Base-by-base conservation (phyloP, 805 yeast species). In the Metschnikowia shivogae region DNA sequence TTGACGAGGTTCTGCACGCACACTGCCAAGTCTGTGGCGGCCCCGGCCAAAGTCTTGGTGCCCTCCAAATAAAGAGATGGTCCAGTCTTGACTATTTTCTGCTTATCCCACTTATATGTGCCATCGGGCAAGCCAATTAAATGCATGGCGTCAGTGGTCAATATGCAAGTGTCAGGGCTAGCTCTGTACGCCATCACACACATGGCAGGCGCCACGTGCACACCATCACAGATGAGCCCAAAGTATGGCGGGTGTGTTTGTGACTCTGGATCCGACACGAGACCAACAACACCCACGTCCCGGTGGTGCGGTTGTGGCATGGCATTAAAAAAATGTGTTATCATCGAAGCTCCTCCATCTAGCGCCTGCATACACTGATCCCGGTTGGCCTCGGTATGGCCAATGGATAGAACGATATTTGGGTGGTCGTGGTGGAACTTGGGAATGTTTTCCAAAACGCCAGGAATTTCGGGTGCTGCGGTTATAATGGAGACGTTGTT, bases 291-390 rank as follows among this genome's bases (percentile, higher is more conserved):
- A 11, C 84, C 82, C 9, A 76, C 77, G 42, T 78, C 77, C 53
- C 84, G 64, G 55, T 78, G 83, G 54, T 77, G 82, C 6, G 80
- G 80, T 63, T 62, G 74, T 3, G 81, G 80, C 84, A 79, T 79
- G 52, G 84, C 84, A 53, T 79, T 79, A 61, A 75, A 79, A 42
- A 79, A 65, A 55, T 79, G 84, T 3, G 84, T 79, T 45, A 79
- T 65, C 82, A 79, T 78, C n/a, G 73, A 55, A 12, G 81, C 80
- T 20, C 84, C 84, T n/a, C 64, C 53, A 19, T 63, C 58, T 30
- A 78, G 62, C 0, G 83, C 83, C 42, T 67, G 60, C 19, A 70
- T 46, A 11, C 67, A 70, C 19, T 70, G 67, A 27, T 56, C 53
- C 50, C 66, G 63, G 49, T 63, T 68, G 32, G 78, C 65, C 54